Base-by-base conservation (phyloP, 1,139 yeast species). In the Nakaseomyces uthaithaninus region DNA sequence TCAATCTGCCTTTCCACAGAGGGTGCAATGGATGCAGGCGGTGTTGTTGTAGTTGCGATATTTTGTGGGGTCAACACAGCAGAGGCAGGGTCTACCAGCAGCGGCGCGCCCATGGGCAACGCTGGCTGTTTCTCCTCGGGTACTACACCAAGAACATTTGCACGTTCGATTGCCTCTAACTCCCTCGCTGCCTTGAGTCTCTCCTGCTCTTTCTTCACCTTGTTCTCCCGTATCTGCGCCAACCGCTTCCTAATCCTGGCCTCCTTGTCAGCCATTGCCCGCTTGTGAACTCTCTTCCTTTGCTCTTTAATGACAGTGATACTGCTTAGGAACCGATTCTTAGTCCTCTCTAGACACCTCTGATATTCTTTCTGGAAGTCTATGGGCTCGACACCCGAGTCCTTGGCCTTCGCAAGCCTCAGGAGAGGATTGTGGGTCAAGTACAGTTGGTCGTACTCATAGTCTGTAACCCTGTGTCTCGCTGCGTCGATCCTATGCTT, bases 401-500 rank as follows among this genome's bases (percentile, higher is more conserved):
- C 20, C n/a, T 17, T 14, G 19, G 27, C 12, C 22, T 42, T 42
- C 6, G 60, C 46, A 11, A 51, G 38, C 37, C 50, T 52, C 7
- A 55, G 39, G 27, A 59, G 49, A 9, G 63, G 62, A 26, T 57
- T 54, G 10, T 49, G 48, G 35, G 46, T 47, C 12, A 45, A 16
- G 20, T 48, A 46, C 45, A 51, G 50, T 43, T 53, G 56, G 40
- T 55, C 57, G 33, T 55, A 46, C 41, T 54, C 57, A 36, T 55
- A 61, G 42, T 60, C 64, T 31, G 50, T 46, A 16, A 59, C 59
- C 34, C 57, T 45, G 39, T 54, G 53, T 36, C 62, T 51, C 15
- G 53, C 48, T 5, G 67, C 54, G 6, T 50, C 54, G 14, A 66
- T 49, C 39, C 85, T 63, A 36, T 67, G 67, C 10, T 64, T 60